Base-by-base conservation (phyloP, 2,329 filamentous ascomycete genomes). In the Fusarium tjaetaba region DNA sequence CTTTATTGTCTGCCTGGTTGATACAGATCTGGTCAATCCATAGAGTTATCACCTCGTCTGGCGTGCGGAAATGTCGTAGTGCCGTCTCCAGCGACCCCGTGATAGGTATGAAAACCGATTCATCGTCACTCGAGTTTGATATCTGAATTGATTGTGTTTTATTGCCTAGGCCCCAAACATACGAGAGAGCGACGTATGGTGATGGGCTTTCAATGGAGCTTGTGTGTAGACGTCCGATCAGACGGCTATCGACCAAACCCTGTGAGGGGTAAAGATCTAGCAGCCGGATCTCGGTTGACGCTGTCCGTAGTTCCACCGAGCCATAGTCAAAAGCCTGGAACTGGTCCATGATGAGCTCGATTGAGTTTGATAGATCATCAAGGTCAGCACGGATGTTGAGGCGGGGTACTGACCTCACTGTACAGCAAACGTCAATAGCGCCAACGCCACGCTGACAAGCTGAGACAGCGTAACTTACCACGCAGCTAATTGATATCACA, bases 191-290 rank as follows among this genome's bases (percentile, higher is more conserved):
- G 2, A 18, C 36, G 7, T 62, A 65, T 1, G 38, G 13, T 0
- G 22, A n/a, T 1, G 57, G 45, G 1, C 8, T n/a, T 4, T 20
- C 4, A 4, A 52, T 52, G 0, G 7, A 1, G 2, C 32, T 39
- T 1, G 26, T 28, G 13, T 62, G 53, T 1, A 65, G 18, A 5
- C n/a, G 18, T 2, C 57, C 41, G 3, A 24, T 3, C 0, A 65
- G 62, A 2, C 8, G 32, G 11, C 2, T 15, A 0, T 42, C 14
- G 0, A 18, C 32, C 26, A 32, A 32, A 2, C 4, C 22, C 1
- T n/a, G 28, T 0, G 57, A 28, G 2, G 58, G 58, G 13, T 15
- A 30, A 7, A 65, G 46, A 4, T 65, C 58, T 6, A 53, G 24
- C 0, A 63, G 18, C 14, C 62, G 15, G 6, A 63, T 65, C 34